phyloP scores from a whole-genome alignment of 805 yeast species.

The Monosporozyma servazzii region DNA sequence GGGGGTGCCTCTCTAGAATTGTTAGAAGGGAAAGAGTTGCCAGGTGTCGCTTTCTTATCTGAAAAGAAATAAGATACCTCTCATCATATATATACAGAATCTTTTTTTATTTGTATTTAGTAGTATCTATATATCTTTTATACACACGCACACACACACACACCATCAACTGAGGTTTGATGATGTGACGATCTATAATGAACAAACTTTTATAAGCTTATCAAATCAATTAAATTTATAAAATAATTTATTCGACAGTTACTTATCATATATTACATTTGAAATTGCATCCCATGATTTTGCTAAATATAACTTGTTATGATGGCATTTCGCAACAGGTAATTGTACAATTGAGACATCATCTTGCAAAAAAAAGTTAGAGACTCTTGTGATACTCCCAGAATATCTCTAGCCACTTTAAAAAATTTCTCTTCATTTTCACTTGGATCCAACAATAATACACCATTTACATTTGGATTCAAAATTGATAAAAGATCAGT shows the following conservation, averaged over 20 bases:
- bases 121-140: background rate
- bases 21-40: constrained; percentile 96
- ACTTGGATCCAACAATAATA: constrained; percentile 17
- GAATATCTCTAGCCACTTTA: constrained; percentile 9
- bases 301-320: constrained; percentile 1
- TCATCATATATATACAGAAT: background rate
- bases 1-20: constrained; percentile 99
- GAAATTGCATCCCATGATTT: constrained; percentile 1
- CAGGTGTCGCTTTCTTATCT: constrained; percentile 94
- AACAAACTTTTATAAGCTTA: background rate
- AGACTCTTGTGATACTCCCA: constrained; percentile 9
- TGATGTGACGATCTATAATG: background rate
- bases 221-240: background rate
- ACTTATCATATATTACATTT: background rate
- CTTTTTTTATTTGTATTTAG: background rate
- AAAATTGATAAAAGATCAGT: constrained; percentile 24
- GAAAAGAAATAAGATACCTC: constrained; percentile 41
- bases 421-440: constrained; percentile 14
- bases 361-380: background rate
- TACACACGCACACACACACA: too few species aligned
- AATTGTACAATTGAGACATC: background rate
- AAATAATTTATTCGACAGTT: background rate
- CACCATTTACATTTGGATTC: constrained; percentile 23
- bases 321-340: background rate
- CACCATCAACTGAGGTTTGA: background rate